A percentile compares a stretch with the other conserved stretches of the same genome.
phyloP scores from a whole-genome alignment of 495 filamentous ascomycete species.

The Trichoderma orchidacearum region DNA sequence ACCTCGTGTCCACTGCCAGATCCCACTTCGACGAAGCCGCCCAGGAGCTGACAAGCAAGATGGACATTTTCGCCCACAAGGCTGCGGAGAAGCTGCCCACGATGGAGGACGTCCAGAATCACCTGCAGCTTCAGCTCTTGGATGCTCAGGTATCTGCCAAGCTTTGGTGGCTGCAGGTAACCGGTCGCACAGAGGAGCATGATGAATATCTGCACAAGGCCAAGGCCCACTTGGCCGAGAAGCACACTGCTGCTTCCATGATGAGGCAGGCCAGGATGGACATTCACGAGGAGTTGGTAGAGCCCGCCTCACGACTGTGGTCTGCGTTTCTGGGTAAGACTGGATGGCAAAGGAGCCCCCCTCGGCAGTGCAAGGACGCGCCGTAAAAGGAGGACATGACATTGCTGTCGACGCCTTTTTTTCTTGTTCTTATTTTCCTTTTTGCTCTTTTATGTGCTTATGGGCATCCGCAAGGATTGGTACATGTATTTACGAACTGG shows the following conservation, averaged over 20 bases:
- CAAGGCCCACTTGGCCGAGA: constrained; percentile 16
- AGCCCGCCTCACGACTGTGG: background rate
- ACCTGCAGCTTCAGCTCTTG: constrained; percentile 11
- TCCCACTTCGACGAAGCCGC: constrained; percentile 14
- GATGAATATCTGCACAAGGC: constrained; percentile 26
- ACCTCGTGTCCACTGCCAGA: constrained; percentile 16
- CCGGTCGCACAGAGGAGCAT: constrained; percentile 25
- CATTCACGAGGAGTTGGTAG: background rate
- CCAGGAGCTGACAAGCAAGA: background rate
- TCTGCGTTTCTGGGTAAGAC: background rate
- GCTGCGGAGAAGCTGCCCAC: background rate
- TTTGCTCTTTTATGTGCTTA: background rate
- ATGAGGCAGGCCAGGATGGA: background rate
- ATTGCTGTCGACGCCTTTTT: background rate
- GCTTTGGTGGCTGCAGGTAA: constrained; percentile 32
- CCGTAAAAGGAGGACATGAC: background rate
- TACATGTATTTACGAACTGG: background rate
- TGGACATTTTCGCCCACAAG: background rate
- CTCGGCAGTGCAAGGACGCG: background rate
- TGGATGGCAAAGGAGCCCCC: background rate
- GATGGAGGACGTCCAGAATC: constrained; percentile 2
- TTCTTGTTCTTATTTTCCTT: background rate
- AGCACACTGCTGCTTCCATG: constrained; percentile 5
- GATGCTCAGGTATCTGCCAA: constrained; percentile 28
- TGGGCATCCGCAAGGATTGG: background rate